Percentiles rank a stretch among this genome's conserved stretches.
phyloP scores from a whole-genome alignment of 305 asterid species.

The Fraxinus sp. region DNA sequence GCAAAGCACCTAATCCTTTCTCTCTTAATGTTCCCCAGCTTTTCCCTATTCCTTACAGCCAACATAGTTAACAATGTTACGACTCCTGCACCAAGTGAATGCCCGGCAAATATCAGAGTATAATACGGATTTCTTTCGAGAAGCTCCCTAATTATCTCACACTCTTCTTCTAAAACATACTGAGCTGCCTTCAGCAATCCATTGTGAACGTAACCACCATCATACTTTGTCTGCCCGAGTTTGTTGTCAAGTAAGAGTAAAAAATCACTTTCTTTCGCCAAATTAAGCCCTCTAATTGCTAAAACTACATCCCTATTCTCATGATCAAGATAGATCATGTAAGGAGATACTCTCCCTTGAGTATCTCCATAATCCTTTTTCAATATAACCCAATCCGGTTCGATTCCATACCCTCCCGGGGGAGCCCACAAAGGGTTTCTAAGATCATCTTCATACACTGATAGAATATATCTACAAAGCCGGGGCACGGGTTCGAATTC shows the following conservation, averaged over 20 bases:
- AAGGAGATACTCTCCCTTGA: constrained; percentile 68
- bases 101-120: constrained; percentile 81
- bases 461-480: constrained; percentile 64
- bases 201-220: constrained; percentile 91
- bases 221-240: constrained; percentile 91
- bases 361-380: constrained; percentile 61
- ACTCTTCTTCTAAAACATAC: constrained; percentile 69
- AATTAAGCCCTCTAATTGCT: constrained; percentile 79
- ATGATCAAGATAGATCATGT: constrained; percentile 82
- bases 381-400: constrained; percentile 65
- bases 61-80: constrained; percentile 80
- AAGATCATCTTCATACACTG: constrained; percentile 79
- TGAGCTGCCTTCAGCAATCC: constrained; percentile 93
- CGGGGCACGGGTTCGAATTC: constrained; percentile 92
- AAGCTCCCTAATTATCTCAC: constrained; percentile 52
- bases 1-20: constrained; percentile 87
- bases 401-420: constrained; percentile 79
- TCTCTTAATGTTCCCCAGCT: constrained; percentile 68
- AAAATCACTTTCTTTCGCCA: constrained; percentile 82
- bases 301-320: constrained; percentile 61
- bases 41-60: constrained; percentile 72
- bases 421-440: constrained; percentile 74
- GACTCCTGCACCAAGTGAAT: constrained; percentile 96
- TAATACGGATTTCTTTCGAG: constrained; percentile 54
- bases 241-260: constrained; percentile 75